Base-by-base conservation (phyloP, 2,329 filamentous ascomycete species). In the Neofusicoccum laricinum region DNA sequence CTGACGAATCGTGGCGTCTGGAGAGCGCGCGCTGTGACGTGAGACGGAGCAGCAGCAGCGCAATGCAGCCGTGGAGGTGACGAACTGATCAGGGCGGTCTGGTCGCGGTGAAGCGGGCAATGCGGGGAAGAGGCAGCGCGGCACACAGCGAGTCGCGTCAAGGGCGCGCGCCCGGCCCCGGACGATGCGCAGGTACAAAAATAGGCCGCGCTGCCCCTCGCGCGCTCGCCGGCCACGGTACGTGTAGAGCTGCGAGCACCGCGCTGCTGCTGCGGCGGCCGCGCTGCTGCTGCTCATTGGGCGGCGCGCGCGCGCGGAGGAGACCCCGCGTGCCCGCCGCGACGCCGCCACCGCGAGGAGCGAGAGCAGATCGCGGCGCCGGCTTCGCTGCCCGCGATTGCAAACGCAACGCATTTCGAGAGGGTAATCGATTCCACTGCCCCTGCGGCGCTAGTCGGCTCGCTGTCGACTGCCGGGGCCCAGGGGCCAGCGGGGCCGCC, bases 71-170 rank as follows among this genome's bases (percentile, higher is more conserved):
- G 25, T 58, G 36, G 53, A 46, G 41, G 55, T 59, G 55, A 59
- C 55, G 55, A 46, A 46, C 38, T 59, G 55, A 45, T 45, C 53
- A 58, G 53, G 53, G 53, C 53, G 25, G 53, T 57, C 51, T 57
- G 53, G 53, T 58, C 14, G 51, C 51, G 41, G 41, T 40, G 17
- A 34, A 34, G 43, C 43, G 51, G 36, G 41, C 40, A 51, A 65
- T 69, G 68, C 68, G 67, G 66, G 67, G 66, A 68, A 67, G 38
- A 58, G 34, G 43, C 25, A 30, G 25, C 25, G 25, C 25, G 25
- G 48, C 48, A 57, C 30, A 12, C 34, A 38, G 40, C 50, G 41
- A 57, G 50, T 46, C 41, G 61, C 32, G 40, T 50, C 59, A 11
- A 38, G 46, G 21, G 19, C 12, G 51, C 53, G 12, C 50, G 50